A percentile compares a stretch with the other conserved stretches of the same genome.
phyloP scores from a whole-genome alignment of 176 grass and related monocot genomes.

The Melocanna baccifera region DNA sequence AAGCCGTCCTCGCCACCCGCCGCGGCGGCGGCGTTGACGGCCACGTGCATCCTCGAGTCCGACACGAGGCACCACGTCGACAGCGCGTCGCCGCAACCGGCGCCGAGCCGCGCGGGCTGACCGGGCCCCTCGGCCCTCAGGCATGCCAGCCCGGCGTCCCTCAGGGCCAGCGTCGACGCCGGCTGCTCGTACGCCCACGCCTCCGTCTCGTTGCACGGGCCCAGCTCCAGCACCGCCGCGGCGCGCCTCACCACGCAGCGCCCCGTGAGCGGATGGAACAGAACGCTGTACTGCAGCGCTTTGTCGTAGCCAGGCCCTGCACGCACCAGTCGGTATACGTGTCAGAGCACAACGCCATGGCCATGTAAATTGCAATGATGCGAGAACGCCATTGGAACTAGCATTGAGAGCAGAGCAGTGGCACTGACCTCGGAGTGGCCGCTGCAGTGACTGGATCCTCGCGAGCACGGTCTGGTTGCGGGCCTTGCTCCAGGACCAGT shows the following conservation, averaged over 20 bases:
- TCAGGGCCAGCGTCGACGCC: conserved; percentile 34
- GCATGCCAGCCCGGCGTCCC: conserved; percentile 31
- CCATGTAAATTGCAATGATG: background rate
- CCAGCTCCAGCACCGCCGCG: conserved; percentile 23
- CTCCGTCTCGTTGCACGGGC: conserved; percentile 50
- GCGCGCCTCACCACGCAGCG: conserved; percentile 35
- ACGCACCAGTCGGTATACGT: background rate
- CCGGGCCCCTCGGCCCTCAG: conserved; percentile 49
- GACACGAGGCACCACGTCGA: conserved; percentile 66
- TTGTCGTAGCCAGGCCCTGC: conserved; percentile 50
- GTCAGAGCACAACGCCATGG: background rate
- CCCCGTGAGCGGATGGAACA: conserved; percentile 61
- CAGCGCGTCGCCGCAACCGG: conserved; percentile 38
- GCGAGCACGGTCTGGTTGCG: conserved; percentile 40
- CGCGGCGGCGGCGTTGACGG: background rate
- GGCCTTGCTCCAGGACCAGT: conserved; percentile 42
- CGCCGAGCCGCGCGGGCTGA: conserved; percentile 34
- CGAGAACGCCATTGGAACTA: background rate
- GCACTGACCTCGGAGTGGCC: conserved; percentile 39
- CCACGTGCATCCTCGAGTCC: conserved; percentile 66
- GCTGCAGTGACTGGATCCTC: conserved; percentile 50
- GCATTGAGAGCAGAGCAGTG: background rate
- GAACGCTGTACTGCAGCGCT: conserved; percentile 28
- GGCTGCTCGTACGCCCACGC: conserved; percentile 41
- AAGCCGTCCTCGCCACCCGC: background rate